Percentiles rank a stretch among this genome's conserved stretches.
phyloP scores from a whole-genome alignment of 129 eudicot species.

The Tanacetum coccineum region DNA sequence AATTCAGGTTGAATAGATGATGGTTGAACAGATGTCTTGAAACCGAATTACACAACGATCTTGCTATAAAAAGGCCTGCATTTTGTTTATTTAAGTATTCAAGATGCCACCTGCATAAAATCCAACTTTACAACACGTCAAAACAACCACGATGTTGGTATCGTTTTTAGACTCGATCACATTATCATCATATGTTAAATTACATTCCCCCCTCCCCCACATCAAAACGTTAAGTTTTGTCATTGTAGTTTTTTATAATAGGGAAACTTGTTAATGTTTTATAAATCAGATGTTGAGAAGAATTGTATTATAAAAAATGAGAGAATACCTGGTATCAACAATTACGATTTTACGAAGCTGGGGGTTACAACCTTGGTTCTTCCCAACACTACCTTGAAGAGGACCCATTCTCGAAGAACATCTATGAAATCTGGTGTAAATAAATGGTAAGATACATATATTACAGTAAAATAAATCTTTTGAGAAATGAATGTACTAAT shows the following conservation, averaged over 20 bases:
- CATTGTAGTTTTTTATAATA: no score
- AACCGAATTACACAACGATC: not conserved
- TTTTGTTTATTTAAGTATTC: no score
- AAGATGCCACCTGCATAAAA: no score
- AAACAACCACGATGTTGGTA: no score
- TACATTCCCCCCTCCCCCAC: no score
- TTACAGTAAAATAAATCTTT: not conserved
- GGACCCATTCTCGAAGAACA: not conserved
- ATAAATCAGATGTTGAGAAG: no score
- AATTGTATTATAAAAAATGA: no score
- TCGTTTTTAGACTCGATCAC: no score
- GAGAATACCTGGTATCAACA: not conserved
- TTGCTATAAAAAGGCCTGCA: not conserved
- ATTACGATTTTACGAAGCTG: not conserved
- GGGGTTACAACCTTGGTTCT: not conserved
- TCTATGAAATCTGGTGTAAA: not conserved
- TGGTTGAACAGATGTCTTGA: not conserved
- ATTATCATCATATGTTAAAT: no score
- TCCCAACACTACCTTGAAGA: not conserved
- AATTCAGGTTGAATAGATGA: not conserved
- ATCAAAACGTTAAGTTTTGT: no score
- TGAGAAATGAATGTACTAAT: not conserved
- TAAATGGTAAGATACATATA: not conserved
- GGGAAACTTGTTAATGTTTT: no score
- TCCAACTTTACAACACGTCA: no score